These are phyloP conservation scores for Primulina huaijiensis DNA, from an alignment of 257 asterid genomes.

Conservation along the genomic window DNA sequence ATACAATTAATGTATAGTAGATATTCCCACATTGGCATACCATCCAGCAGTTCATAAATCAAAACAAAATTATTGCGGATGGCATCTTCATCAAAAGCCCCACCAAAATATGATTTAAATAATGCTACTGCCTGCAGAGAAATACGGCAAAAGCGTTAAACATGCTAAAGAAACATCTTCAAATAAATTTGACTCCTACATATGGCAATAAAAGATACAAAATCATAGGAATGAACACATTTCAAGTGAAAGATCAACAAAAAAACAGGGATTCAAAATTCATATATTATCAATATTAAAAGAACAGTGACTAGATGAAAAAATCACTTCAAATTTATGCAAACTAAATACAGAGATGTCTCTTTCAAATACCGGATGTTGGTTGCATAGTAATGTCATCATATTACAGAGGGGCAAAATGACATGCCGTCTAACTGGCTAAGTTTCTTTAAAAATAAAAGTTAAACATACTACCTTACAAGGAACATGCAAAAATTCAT, in stretches of 20 bases:
- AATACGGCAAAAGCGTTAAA: slow-evolving; percentile 30
- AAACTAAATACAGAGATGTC: neutral
- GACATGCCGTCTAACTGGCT: neutral
- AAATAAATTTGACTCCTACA: slow-evolving; percentile 6
- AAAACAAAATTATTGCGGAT: slow-evolving; percentile 95
- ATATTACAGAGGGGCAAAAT: neutral
- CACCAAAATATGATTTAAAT: slow-evolving; percentile 95
- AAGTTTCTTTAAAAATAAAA: neutral
- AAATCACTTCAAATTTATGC: neutral
- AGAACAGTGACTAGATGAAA: slow-evolving; percentile 4
- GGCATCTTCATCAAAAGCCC: slow-evolving; percentile 98
- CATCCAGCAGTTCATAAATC: slow-evolving; percentile 93
- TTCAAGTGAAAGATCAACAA: slow-evolving; percentile 11
- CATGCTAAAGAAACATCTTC: slow-evolving; percentile 18
- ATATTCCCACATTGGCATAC: slow-evolving; percentile 40
- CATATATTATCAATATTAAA: slow-evolving; percentile 8
- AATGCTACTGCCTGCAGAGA: slow-evolving; percentile 84
- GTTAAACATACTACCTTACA: neutral
- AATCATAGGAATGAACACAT: neutral
- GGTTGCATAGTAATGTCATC: neutral
- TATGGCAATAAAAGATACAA: slow-evolving; percentile 16
- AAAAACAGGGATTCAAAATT: slow-evolving; percentile 4
- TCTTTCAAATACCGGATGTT: slow-evolving; percentile 8
- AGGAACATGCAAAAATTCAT: neutral
- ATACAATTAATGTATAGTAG: too few species aligned